phyloP scores from a whole-genome alignment of 2,329 filamentous ascomycete genomes.

The Scytalidium sp. region DNA sequence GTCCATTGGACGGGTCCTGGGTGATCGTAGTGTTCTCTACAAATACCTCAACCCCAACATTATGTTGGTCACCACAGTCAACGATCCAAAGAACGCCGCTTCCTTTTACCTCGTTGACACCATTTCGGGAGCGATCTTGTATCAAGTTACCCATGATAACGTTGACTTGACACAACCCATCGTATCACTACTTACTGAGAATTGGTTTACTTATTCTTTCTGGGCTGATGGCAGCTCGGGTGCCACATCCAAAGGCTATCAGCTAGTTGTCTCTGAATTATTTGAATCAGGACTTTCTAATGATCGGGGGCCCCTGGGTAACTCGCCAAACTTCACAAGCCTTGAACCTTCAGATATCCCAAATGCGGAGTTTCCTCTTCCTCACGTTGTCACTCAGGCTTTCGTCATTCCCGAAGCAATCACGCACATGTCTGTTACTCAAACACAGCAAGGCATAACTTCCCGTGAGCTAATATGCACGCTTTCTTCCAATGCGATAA shows the following conservation, averaged over 20 bases:
- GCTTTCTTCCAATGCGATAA: conserved; percentile 70
- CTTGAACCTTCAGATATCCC: conserved; percentile 60
- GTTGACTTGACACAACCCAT: conserved; percentile 74
- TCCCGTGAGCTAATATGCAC: conserved; percentile 78
- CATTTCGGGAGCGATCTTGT: conserved; percentile 76
- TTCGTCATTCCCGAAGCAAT: conserved; percentile 81
- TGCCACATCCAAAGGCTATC: conserved; percentile 74
- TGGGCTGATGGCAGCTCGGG: conserved; percentile 54
- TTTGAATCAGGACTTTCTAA: conserved; percentile 84
- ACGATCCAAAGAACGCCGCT: conserved; percentile 55
- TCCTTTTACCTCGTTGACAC: conserved; percentile 81
- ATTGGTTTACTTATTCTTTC: conserved; percentile 91
- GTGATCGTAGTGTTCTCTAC: conserved; percentile 90
- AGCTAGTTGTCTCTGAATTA: conserved; percentile 81
- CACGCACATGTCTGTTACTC: conserved; percentile 75
- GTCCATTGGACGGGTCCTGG: conserved; percentile 91
- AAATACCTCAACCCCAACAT: conserved; percentile 94
- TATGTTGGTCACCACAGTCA: conserved; percentile 68
- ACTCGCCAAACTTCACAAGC: conserved; percentile 72
- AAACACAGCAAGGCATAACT: conserved; percentile 89
- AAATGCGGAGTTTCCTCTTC: conserved; percentile 53
- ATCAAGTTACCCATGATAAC: conserved; percentile 66
- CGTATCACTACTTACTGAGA: conserved; percentile 79
- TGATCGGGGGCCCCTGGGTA: conserved; percentile 75
- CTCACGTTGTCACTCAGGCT: conserved; percentile 75